Percentiles rank a stretch among this genome's conserved stretches.
Conservation (phyloP, 176 grass and related monocot genomes). For the Coix lacrymajobi region DNA sequence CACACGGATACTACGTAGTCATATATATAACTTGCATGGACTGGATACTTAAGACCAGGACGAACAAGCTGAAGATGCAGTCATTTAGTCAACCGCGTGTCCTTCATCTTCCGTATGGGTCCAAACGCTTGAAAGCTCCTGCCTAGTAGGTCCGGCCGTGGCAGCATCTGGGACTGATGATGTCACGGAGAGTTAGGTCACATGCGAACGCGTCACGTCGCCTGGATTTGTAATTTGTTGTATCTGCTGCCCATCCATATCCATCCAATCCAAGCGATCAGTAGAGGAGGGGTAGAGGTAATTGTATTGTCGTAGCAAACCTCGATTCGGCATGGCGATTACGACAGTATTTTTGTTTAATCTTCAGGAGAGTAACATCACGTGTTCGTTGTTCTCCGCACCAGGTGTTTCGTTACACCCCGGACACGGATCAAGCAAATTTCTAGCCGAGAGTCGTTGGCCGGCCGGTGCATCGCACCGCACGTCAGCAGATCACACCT, state of each 20-base stretch:
- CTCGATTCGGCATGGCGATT: background rate
- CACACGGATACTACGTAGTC: background rate
- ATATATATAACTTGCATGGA: constrained; percentile 8
- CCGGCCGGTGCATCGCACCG: background rate
- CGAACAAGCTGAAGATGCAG: background rate
- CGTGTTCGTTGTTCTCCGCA: background rate
- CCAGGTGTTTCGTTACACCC: background rate
- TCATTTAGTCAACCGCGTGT: constrained; percentile 25
- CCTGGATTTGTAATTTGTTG: background rate
- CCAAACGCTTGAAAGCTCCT: constrained; percentile 30
- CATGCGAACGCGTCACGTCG: constrained; percentile 1
- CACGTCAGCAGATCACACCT: constrained; percentile 16
- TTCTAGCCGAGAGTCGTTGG: background rate
- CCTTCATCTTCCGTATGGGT: constrained; percentile 20
- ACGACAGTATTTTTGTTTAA: constrained; percentile 3
- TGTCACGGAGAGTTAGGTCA: constrained; percentile 27
- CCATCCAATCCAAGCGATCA: no score
- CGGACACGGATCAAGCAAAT: constrained; percentile 7
- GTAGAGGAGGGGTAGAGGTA: background rate
- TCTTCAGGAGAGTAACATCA: background rate
- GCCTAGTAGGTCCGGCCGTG: background rate
- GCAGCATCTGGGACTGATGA: background rate
- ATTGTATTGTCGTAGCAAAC: background rate
- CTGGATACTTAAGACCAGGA: background rate
- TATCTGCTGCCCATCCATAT: no score